A percentile compares a stretch with the other conserved stretches of the same genome.
Conservation (phyloP, 2,329 filamentous ascomycete genomes). For the Pseudogymnoascus sp. region DNA sequence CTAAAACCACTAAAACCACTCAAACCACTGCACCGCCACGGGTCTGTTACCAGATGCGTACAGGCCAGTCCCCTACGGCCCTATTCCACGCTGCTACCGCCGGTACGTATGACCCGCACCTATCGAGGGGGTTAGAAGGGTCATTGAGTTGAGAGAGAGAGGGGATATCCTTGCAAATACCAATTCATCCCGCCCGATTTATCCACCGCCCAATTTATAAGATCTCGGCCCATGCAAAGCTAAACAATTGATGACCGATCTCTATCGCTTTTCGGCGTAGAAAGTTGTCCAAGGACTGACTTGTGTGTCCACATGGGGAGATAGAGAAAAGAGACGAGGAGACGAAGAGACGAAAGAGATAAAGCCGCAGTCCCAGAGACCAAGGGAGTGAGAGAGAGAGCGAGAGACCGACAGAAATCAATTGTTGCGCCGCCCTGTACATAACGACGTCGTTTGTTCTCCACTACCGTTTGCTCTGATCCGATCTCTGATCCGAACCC, state of each 20-base stretch:
- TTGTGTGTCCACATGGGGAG: background rate
- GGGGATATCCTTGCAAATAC: background rate
- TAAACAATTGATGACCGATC: slow-evolving; percentile 3
- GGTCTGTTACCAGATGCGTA: background rate
- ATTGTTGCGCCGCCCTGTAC: background rate
- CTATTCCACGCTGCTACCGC: slow-evolving; percentile 1
- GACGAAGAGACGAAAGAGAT: background rate
- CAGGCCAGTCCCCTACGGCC: background rate
- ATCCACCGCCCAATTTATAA: slow-evolving; percentile 5
- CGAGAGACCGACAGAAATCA: no score
- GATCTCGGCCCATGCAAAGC: slow-evolving; percentile 2
- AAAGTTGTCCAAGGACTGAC: background rate
- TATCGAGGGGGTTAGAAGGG: background rate
- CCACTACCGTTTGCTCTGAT: background rate
- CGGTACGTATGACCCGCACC: slow-evolving; percentile 1
- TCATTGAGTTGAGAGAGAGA: background rate
- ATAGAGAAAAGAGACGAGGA: background rate
- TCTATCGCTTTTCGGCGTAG: background rate
- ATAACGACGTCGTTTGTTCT: background rate
- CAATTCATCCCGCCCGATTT: background rate
- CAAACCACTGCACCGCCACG: background rate
- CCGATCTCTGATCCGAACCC: background rate
- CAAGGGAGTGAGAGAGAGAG: background rate
- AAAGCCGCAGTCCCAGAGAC: background rate
- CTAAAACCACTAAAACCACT: background rate